Evolutionary conservation across 345 rosid species (phyloP), one percentile per base, ranked within the genome.

Genomic region (Balakata baccata): DNA sequence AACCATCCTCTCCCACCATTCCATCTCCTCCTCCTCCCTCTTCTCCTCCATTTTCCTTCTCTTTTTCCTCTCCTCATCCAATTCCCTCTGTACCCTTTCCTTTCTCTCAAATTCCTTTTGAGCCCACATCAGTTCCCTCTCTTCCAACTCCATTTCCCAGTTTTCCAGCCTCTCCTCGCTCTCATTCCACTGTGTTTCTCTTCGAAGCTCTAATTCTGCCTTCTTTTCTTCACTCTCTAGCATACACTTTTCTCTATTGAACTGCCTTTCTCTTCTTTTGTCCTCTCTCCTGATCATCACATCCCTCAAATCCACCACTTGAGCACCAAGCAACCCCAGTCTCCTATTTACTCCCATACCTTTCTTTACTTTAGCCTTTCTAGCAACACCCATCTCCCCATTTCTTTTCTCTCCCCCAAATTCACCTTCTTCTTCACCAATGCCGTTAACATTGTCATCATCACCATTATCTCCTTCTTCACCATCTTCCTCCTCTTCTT

Each of bases 1-100:
- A 25, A 83, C 4, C 84, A 87, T 78, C 77, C 84, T 82, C 80
- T 85, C 91, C 85, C 84, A 83, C 95, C 92, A 88, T 12, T 90
- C 89, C 90, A 90, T 90, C 82, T 88, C 92, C 68, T 90, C 95
- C 74, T 90, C 89, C 81, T 88, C 91, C 72, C 85, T 84, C 83
- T 81, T 84, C 85, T 86, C 91, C 76, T 87, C 89, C 81, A 83
- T 71, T 64, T 78, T 79, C 85, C 79, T 82, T 82, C 89, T 87
- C 81, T 80, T 76, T 66, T 73, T 73, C 75, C 82, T 75, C 77
- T 87, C 92, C 72, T 87, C 91, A 5, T 73, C 77, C 62, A 86
- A 72, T 67, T 87, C 91, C 74, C 75, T 68, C 71, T 86, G 89
- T 22, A 84, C 47, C 77, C 87, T 87, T 70, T 75, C 66, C 68